These are phyloP conservation scores for Fusarium pseudonygamai DNA, from an alignment of 2,329 filamentous ascomycete species.

Conservation along the genomic window DNA sequence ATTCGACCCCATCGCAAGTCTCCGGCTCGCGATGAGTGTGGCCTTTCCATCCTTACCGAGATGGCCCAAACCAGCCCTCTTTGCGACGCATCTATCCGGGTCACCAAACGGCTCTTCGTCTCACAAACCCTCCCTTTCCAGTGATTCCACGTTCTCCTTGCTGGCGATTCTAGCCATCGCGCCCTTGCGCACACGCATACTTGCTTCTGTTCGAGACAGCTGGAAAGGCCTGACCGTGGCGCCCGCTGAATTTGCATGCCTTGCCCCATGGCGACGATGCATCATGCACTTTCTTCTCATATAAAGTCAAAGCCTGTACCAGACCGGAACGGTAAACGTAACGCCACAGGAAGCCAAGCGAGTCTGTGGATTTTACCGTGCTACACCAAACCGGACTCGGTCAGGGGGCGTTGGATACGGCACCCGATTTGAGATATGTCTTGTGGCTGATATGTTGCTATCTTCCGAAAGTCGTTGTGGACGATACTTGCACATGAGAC, in stretches of 20 bases:
- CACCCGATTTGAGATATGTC: conserved; percentile 5
- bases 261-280: not conserved
- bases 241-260: conserved; percentile 9
- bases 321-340: conserved; percentile 22
- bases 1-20: conserved; percentile 5
- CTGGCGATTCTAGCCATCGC: conserved; percentile 3
- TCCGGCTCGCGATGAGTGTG: not conserved
- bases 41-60: conserved; percentile 9
- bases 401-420: not conserved
- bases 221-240: conserved; percentile 2
- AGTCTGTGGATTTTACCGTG: conserved; percentile 21
- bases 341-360: conserved; percentile 34
- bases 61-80: conserved; percentile 42
- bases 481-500: conserved; percentile 15
- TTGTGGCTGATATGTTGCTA: conserved; percentile 5
- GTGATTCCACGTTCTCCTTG: conserved; percentile 39
- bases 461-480: conserved; percentile 9
- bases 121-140: conserved; percentile 24
- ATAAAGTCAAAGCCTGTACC: conserved; percentile 10
- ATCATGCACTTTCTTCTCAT: conserved; percentile 14
- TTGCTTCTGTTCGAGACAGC: conserved; percentile 26
- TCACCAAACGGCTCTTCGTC: conserved; percentile 32
- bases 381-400: conserved; percentile 14
- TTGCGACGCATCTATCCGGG: conserved; percentile 43
- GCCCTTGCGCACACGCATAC: conserved; percentile 22